Conservation (phyloP, 805 yeast species). For the Tetrapisispora namnaoensis region DNA sequence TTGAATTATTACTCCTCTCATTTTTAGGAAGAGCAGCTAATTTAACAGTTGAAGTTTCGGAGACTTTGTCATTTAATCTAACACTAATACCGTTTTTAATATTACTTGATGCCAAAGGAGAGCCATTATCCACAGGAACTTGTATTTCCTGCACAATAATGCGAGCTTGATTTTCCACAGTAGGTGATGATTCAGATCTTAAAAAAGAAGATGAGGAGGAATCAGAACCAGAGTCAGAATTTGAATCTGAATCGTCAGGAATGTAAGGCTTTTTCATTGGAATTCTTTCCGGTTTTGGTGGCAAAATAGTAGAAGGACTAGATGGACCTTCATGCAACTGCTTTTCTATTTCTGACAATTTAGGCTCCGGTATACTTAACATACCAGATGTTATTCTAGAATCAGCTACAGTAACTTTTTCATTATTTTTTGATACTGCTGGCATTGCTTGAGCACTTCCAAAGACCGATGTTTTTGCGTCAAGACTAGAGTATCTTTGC, state of each 20-base stretch:
- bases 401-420: constrained; percentile 8
- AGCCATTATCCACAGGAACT: constrained; percentile 15
- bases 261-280: constrained; percentile 29
- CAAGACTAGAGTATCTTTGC: constrained; percentile 4
- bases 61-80: background rate
- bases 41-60: background rate
- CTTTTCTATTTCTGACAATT: constrained; percentile 32
- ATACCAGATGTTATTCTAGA: constrained; percentile 36
- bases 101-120: constrained; percentile 20
- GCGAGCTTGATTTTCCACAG: background rate
- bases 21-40: constrained; percentile 2
- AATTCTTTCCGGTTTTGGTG: constrained; percentile 25
- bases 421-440: background rate
- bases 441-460: background rate
- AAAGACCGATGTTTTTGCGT: constrained; percentile 1
- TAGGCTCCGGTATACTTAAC: constrained; percentile 37
- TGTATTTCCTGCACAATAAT: background rate
- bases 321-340: constrained; percentile 32
- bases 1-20: background rate
- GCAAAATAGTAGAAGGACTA: constrained; percentile 28
- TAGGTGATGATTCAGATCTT: background rate
- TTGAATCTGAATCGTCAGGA: constrained; percentile 5
- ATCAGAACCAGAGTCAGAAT: background rate
- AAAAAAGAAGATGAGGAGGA: background rate
- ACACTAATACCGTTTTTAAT: constrained; percentile 1